Base-by-base conservation (phyloP, 495 filamentous ascomycete genomes). In the Zalerion maritima region DNA sequence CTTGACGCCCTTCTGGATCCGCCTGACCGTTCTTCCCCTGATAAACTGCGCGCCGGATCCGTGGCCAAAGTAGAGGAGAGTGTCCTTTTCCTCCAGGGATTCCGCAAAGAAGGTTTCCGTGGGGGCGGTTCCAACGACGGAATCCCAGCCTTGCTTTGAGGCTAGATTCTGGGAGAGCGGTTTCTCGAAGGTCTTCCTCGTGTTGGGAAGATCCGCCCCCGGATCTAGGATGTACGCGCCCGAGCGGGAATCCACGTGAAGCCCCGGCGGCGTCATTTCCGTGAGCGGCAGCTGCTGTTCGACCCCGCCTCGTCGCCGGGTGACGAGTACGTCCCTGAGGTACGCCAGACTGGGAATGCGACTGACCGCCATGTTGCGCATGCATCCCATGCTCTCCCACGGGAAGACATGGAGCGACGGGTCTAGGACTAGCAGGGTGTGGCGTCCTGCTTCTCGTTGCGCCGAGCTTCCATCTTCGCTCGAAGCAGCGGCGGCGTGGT, bases 31-130 rank as follows among this genome's bases (percentile, higher is more conserved):
- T 17, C 75, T 64, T 0, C 75, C 71, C 15, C 83, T 74, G 32
- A 94, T 84, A 51, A 87, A 97, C 48, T 94, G 87, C 14, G 82
- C 77, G n/a, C 86, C 89, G 40, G 78, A 84, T 26, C 89, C 89
- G 51, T 97, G 89, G 10, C 89, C 89, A 42, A 94, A 96, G 55
- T 97, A 97, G 14, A 97, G 58, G 28, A 92, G 67, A 0, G 94
- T 46, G 32, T 77, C 70, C 10, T 66, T 67, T 0, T 59, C 42
- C 14, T 69, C 52, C 0, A 93, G 62, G 0, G 58, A 63, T 0
- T 49, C 28, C 29, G 74, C 68, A 53, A 94, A 81, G 34, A 92
- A 79, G 1, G 64, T 54, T 50, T 96, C 87, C 0, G 64, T 70
- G 3, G 87, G 91, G 10, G 66, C 66, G 4, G 71, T 71, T 18